Percentiles rank a stretch among this genome's conserved stretches.
These are phyloP conservation scores for Biscutella auriculata DNA, from an alignment of 441 rosid species.

Conservation along the genomic window DNA sequence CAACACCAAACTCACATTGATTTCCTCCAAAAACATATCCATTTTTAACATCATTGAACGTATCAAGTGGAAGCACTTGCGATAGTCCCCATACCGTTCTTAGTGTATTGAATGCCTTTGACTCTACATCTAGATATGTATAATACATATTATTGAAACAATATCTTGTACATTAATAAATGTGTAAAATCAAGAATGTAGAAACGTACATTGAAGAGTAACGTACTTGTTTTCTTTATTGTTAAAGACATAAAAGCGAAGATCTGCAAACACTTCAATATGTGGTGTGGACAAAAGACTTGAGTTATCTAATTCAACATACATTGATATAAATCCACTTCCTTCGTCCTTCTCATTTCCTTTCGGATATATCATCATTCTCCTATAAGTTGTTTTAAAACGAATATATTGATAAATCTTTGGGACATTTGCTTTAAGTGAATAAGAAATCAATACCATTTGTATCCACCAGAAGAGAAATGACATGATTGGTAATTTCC, in stretches of 20 bases:
- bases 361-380: not conserved
- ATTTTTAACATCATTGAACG: too few relatives aligned
- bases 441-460: not conserved
- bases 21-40: too few relatives aligned
- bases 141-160: too few relatives aligned
- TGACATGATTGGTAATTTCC: not conserved
- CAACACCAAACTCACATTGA: too few relatives aligned
- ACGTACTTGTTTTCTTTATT: not conserved
- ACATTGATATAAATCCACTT: not conserved
- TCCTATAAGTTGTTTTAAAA: not conserved
- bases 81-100: too few relatives aligned
- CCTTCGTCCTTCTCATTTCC: not conserved
- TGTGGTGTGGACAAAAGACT: not conserved
- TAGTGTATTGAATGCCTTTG: too few relatives aligned
- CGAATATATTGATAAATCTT: too few relatives aligned
- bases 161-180: not conserved
- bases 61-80: too few relatives aligned
- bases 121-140: too few relatives aligned
- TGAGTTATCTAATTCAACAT: not conserved
- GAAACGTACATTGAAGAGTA: not conserved
- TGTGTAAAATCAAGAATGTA: not conserved
- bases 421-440: too few relatives aligned
- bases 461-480: constrained; percentile 5
- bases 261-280: not conserved
- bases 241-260: not conserved